These are phyloP conservation scores for Lentinula sp. DNA, from an alignment of 768 basidiomycete species.

Conservation along the genomic window DNA sequence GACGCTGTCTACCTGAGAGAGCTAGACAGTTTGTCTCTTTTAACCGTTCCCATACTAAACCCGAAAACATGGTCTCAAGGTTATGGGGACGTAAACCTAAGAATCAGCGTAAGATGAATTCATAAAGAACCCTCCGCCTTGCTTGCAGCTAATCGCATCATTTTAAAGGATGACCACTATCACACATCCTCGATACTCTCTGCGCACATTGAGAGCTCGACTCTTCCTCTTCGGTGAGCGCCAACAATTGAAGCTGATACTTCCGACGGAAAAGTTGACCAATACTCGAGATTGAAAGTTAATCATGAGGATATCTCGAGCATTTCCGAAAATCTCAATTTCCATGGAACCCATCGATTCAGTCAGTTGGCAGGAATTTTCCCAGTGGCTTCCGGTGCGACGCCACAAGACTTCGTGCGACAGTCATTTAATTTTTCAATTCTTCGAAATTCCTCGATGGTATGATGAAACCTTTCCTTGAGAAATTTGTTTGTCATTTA, in stretches of 20 bases:
- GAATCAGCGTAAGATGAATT: slow-evolving; percentile 20
- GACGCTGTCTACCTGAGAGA: slow-evolving; percentile 56
- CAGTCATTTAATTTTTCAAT: slow-evolving; percentile 37
- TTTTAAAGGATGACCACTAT: slow-evolving; percentile 28
- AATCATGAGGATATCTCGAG: slow-evolving; percentile 34
- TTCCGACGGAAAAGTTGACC: background rate
- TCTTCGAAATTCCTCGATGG: slow-evolving; percentile 10
- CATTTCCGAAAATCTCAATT: slow-evolving; percentile 43
- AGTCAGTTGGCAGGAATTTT: slow-evolving; percentile 51
- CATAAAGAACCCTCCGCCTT: slow-evolving; percentile 6
- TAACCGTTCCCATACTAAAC: slow-evolving; percentile 45
- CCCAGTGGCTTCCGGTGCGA: slow-evolving; percentile 26
- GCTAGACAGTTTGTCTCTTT: slow-evolving; percentile 41
- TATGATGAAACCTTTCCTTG: background rate
- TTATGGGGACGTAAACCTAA: slow-evolving; percentile 13
- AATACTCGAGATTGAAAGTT: slow-evolving; percentile 20
- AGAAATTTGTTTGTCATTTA: background rate
- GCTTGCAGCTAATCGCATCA: background rate
- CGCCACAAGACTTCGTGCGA: slow-evolving; percentile 20
- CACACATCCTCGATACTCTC: slow-evolving; percentile 55
- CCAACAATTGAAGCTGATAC: background rate
- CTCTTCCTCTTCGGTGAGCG: slow-evolving; percentile 51
- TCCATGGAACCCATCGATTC: slow-evolving; percentile 45
- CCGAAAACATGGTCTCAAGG: slow-evolving; percentile 35
- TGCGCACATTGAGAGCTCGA: slow-evolving; percentile 50